Evolutionary conservation across 192 early-diverging fungal species (phyloP), one percentile per base, ranked within the genome.

Genomic region (Gigaspora rosea): DNA sequence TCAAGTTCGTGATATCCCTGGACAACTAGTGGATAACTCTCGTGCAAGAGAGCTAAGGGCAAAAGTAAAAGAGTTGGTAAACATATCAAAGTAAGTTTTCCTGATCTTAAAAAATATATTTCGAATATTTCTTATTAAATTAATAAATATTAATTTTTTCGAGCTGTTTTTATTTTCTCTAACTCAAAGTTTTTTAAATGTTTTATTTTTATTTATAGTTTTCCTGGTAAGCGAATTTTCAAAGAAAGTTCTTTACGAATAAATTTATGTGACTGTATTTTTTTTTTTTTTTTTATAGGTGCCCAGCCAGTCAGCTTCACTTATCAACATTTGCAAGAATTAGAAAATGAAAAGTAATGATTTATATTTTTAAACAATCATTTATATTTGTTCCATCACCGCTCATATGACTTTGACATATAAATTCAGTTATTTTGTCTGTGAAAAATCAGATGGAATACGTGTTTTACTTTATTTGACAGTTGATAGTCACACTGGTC

Each of bases 391-490:
- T 41, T 18, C 36, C n/a, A n/a, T 48, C 58, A 50, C 48, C 32
- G 22, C 11, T 49, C 16, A 47, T 59, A 36, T 16, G 0, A 27
- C 51, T 74, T 47, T 46, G 36, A 20, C 48, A 18, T 62, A 41
- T 13, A 61, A 33, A 41, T 71, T 1, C 75, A 88, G 87, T 83
- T 95, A 90, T 79, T 90, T 89, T 80, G 93, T 95, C 0, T 90
- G 91, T 73, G 94, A 95, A 80, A 95, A 95, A 77, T 90, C 94
- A 3, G 93, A 95, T 80, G 94, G 94, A 32, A 79, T 91, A 8
- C 90, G 94, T 20, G 88, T 89, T 8, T 81, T 93, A 0, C 62
- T 92, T 0, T 85, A 81, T 13, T 78, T 84, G 22, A 81, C 80
- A 4, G 35, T 78, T 32, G 56, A 77, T 61, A 63, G 79, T 36